Base-by-base conservation (phyloP, 208 protist species). In the Blechomonas ayalai region DNA sequence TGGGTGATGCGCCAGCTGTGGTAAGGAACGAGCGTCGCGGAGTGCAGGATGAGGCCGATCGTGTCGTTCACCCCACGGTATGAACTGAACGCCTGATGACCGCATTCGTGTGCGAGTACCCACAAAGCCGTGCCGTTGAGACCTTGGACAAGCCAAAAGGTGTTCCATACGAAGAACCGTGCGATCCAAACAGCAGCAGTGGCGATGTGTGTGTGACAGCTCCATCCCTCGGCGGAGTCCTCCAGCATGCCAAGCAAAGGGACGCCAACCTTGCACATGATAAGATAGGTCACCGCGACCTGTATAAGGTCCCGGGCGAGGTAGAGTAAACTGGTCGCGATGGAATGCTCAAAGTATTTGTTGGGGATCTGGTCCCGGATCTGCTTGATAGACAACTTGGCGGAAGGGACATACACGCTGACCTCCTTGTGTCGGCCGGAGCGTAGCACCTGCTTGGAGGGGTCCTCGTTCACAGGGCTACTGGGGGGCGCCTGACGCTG, bases 61-160 rank as follows among this genome's bases (percentile, higher is more conserved):
- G 64, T 29, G 67, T 97, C 87, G 68, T 97, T 95, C 12, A 97
- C 7, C 0, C 29, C 19, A 31, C 66, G 61, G 38, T 57, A 71
- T 22, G 85, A 61, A 27, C 71, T 81, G 73, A 97, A 97, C 43
- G 73, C 88, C 32, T 91, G 73, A 57, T 97, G 95, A 20, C 95
- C 95, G 57, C 95, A 97, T 64, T 97, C 95, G 50, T 97, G 95
- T 4, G 83, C 92, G 4, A 97, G 28, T 5, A 97, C 89, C 92
- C 94, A 97, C 1, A 97, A 26, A 7, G 81, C 91, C 1, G 90
- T 96, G 38, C 61, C 56, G 55, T 76, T 89, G 18, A 88, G 52
- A 29, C 92, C 90, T 54, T 94, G 79, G 15, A 89, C 56, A 52
- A 89, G 82, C 77, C 82, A 91, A 42, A 83, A 95, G 20, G 58